Conservation (phyloP, 495 filamentous ascomycete species). For the Penicillium paradoxum region DNA sequence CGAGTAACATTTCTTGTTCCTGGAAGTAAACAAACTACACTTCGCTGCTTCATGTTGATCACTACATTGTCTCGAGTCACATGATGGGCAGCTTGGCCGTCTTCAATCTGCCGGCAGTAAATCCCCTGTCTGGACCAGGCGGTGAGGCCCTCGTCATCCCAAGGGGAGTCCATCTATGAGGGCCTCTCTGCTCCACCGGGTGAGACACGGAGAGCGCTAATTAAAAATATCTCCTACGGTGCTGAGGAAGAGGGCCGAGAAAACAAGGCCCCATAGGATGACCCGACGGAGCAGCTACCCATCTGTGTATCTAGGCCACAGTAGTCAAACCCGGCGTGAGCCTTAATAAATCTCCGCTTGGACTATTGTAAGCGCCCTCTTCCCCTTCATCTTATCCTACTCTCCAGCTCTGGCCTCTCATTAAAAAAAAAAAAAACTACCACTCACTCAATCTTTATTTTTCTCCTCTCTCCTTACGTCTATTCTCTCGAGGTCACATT, state of each 20-base stretch:
- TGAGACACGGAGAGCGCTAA: conserved; percentile 23
- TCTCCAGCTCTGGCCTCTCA: conserved; percentile 3
- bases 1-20: not conserved
- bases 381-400: conserved; percentile 10
- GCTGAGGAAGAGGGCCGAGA: not conserved
- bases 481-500: not conserved
- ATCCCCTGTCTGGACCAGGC: not conserved
- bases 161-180: not conserved
- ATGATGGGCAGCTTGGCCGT: not conserved
- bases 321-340: conserved; percentile 5
- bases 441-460: conserved; percentile 3
- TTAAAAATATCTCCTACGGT: conserved; percentile 21
- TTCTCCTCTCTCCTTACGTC: conserved; percentile 12
- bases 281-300: conserved; percentile 9
- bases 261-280: conserved; percentile 3
- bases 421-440: not conserved
- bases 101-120: conserved; percentile 1
- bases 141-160: conserved; percentile 1
- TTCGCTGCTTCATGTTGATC: not conserved
- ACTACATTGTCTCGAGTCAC: conserved; percentile 2
- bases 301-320: conserved; percentile 1
- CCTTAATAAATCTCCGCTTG: conserved; percentile 8
- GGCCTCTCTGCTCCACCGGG: conserved; percentile 10
- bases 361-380: conserved; percentile 7
- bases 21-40: not conserved